These are phyloP conservation scores for Epichloe elymi DNA, from an alignment of 2,329 filamentous ascomycete species.

Conservation along the genomic window DNA sequence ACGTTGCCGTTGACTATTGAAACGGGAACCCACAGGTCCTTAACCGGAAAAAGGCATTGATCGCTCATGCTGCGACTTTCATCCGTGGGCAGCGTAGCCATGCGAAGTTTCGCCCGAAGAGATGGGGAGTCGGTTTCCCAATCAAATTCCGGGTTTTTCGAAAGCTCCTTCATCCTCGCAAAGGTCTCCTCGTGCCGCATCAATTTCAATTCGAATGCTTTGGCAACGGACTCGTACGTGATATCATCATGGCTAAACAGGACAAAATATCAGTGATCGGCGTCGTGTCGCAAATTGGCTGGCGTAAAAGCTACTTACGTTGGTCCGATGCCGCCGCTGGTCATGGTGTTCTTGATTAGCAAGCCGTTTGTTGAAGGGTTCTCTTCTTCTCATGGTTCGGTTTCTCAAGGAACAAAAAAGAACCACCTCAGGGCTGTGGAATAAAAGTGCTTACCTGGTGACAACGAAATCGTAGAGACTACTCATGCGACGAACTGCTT, in stretches of 20 bases:
- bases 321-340: slow-evolving; percentile 79
- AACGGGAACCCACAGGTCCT: slow-evolving; percentile 85
- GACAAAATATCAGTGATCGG: neutral
- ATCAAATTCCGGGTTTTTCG: slow-evolving; percentile 63
- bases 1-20: slow-evolving; percentile 83
- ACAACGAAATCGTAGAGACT: slow-evolving; percentile 86
- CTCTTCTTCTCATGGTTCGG: too few relatives aligned
- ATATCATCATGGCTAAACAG: slow-evolving; percentile 78
- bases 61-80: slow-evolving; percentile 47
- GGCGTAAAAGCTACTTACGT: slow-evolving; percentile 45
- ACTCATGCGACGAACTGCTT: slow-evolving; percentile 79
- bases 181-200: slow-evolving; percentile 66
- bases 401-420: too few relatives aligned
- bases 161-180: slow-evolving; percentile 70
- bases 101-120: too few relatives aligned
- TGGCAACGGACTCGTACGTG: slow-evolving; percentile 87
- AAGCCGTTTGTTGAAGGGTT: neutral
- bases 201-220: slow-evolving; percentile 68
- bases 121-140: slow-evolving; percentile 63
- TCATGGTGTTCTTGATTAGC: neutral
- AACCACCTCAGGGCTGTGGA: too few relatives aligned
- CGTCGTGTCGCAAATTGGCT: slow-evolving; percentile 6
- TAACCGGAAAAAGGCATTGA: slow-evolving; percentile 66
- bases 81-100: too few relatives aligned
- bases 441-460: slow-evolving; percentile 42